Percentiles rank a stretch among this genome's conserved stretches.
These are phyloP conservation scores for Vitis hybrid DNA, from an alignment of 177 flowering plant species.

Conservation along the genomic window DNA sequence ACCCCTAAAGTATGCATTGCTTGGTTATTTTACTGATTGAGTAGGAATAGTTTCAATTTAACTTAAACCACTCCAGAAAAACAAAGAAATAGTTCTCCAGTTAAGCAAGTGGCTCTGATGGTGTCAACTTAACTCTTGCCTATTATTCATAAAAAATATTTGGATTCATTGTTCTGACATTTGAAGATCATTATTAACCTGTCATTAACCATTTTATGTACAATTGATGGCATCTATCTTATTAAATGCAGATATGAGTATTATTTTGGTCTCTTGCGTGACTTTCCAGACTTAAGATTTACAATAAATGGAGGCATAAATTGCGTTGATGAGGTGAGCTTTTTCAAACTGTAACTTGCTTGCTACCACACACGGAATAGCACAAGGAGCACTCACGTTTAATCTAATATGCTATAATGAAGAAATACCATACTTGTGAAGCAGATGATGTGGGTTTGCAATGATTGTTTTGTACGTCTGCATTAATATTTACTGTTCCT, in stretches of 20 bases:
- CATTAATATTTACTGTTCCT: neutral
- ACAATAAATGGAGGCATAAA: constrained; percentile 96
- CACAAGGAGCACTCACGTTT: neutral
- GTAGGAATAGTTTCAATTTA: neutral
- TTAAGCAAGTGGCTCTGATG: no score
- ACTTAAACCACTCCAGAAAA: neutral
- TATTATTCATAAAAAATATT: neutral
- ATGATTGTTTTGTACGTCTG: neutral
- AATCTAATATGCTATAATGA: neutral
- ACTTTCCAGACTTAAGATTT: constrained; percentile 86
- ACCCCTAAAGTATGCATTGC: constrained; percentile 70
- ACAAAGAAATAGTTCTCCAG: neutral
- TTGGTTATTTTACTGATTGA: constrained; percentile 2
- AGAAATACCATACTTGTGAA: neutral
- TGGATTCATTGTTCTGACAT: neutral
- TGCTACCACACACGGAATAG: no score
- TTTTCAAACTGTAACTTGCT: constrained; percentile 1
- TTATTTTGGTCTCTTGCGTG: constrained; percentile 84
- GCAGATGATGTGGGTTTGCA: neutral
- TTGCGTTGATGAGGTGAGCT: constrained; percentile 69
- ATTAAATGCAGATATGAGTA: constrained; percentile 73
- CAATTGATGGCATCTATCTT: constrained; percentile 2
- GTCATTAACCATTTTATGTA: neutral
- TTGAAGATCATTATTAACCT: neutral
- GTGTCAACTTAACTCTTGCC: neutral